Base-by-base conservation (phyloP, 2,329 filamentous ascomycete genomes). In the Aspergillus novofumigatus region DNA sequence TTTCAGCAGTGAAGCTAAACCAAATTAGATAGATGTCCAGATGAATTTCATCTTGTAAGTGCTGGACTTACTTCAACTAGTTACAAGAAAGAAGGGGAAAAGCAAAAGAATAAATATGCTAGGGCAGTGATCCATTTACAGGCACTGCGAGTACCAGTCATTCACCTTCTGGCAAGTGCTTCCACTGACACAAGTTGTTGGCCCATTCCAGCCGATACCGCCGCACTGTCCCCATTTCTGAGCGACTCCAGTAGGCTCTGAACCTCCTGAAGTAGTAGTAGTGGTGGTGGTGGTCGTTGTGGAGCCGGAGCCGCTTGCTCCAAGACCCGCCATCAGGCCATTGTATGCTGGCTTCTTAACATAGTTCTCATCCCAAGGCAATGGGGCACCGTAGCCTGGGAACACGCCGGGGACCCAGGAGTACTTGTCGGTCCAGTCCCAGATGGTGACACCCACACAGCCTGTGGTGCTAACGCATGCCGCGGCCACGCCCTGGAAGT, bases 281-380 rank as follows among this genome's bases (percentile, higher is more conserved):
- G 58, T 59, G 2, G 58, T 45, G 7, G 53, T 62, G 10, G 56
- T 58, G 29, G 59, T 52, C 9, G 62, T 51, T 10, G 62, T 26
- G 25, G 25, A 7, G 25, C 25, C 47, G 4, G 59, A 52, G 7
- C 59, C 51, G 1, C 49, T 42, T 3, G 56, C 66, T n/a, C 64
- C 66, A 21, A 70, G 44, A 3, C 65, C 69, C 49, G 55, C 62
- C 48, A 73, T 56, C 45, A 75, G 66, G 23, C 68, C 71, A 48
- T 69, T 65, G 58, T 79, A 80, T 14, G 77, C 78, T 23, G 77
- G 75, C 72, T 82, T 82, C 72, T 77, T 80, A 51, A 67, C 62
- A 42, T 76, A 68, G 51, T 78, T 73, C 47, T 73, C 72, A 61
- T 81, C 77, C 77, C 77, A 82, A 3, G 79, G 70, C 20, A 75